Percentiles rank a stretch among this genome's conserved stretches.
Evolutionary conservation across 805 yeast genomes (phyloP).

Genomic region (Torulaspora gathmanii): DNA sequence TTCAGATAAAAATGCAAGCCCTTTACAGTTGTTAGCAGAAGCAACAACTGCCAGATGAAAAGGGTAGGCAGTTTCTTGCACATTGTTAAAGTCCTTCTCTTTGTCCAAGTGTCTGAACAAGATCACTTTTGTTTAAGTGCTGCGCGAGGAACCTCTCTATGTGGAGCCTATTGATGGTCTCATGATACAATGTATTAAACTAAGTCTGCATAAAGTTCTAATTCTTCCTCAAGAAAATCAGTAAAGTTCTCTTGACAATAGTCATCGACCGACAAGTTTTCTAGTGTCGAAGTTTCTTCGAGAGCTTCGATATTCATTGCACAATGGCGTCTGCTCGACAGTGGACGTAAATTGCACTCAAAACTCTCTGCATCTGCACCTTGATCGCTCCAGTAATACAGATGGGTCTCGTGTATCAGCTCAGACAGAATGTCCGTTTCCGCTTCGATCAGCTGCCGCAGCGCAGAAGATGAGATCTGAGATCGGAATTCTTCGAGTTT

Average conservation of each 20-base stretch:
- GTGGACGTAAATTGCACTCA: conserved; percentile 1
- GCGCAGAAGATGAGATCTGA: neutral
- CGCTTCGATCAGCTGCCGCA: neutral
- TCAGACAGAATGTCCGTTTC: conserved; percentile 3
- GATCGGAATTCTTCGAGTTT: neutral
- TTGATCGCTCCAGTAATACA: conserved; percentile 13
- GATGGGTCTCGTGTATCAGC: neutral
- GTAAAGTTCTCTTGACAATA: conserved; percentile 5
- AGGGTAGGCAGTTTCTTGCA: neutral
- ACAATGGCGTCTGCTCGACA: neutral
- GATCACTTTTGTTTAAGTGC: neutral
- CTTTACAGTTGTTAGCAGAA: neutral
- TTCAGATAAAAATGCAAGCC: conserved; percentile 69
- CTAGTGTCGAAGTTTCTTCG: neutral
- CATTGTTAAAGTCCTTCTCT: neutral
- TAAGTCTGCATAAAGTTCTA: conserved; percentile 6
- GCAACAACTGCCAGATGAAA: neutral
- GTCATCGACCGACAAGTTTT: neutral
- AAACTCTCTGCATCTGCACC: neutral
- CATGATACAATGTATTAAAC: neutral
- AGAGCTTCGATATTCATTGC: neutral
- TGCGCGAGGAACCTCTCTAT: too few relatives aligned
- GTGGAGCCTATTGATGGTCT: too few relatives aligned
- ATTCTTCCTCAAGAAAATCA: conserved; percentile 13
- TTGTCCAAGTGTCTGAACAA: neutral